Evolutionary conservation across 2,329 filamentous ascomycete genomes (phyloP).

Genomic region (Fusarium kyushuense): DNA sequence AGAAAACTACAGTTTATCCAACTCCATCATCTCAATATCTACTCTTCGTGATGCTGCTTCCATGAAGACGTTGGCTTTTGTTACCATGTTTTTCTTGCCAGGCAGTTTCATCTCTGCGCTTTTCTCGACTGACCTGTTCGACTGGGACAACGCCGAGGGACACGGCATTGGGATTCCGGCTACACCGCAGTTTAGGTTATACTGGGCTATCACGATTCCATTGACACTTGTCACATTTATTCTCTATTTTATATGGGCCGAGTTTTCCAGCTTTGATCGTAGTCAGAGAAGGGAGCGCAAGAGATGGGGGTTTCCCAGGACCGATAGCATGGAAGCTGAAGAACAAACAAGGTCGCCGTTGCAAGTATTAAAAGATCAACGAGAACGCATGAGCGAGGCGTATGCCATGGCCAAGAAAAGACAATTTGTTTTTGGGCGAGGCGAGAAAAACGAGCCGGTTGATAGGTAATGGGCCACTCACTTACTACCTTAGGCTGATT

Average conservation of each 20-base stretch:
- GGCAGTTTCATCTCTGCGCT: slow-evolving; percentile 58
- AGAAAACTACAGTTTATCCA: slow-evolving; percentile 53
- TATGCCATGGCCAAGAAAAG: slow-evolving; percentile 27
- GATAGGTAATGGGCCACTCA: too few species aligned
- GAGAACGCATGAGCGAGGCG: slow-evolving; percentile 28
- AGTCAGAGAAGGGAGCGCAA: slow-evolving; percentile 23
- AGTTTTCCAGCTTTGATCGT: slow-evolving; percentile 48
- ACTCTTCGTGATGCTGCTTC: slow-evolving; percentile 57
- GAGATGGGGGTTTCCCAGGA: slow-evolving; percentile 34
- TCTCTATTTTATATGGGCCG: slow-evolving; percentile 53
- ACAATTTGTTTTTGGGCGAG: slow-evolving; percentile 18
- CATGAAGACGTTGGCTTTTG: slow-evolving; percentile 59
- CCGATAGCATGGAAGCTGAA: slow-evolving; percentile 28
- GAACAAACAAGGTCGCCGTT: slow-evolving; percentile 25
- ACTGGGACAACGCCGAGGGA: slow-evolving; percentile 48
- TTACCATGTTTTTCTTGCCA: slow-evolving; percentile 59
- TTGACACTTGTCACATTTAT: slow-evolving; percentile 53
- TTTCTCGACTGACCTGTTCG: slow-evolving; percentile 55
- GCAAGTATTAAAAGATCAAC: slow-evolving; percentile 31
- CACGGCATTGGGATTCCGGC: slow-evolving; percentile 49
- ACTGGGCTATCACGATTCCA: slow-evolving; percentile 57
- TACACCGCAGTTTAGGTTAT: slow-evolving; percentile 55
- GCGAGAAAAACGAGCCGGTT: slow-evolving; percentile 18
- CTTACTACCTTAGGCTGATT: too few species aligned
- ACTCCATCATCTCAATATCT: slow-evolving; percentile 52